These are phyloP conservation scores for Malassezia sympodialis DNA, from an alignment of 1,284 basidiomycete species.

Conservation along the genomic window DNA sequence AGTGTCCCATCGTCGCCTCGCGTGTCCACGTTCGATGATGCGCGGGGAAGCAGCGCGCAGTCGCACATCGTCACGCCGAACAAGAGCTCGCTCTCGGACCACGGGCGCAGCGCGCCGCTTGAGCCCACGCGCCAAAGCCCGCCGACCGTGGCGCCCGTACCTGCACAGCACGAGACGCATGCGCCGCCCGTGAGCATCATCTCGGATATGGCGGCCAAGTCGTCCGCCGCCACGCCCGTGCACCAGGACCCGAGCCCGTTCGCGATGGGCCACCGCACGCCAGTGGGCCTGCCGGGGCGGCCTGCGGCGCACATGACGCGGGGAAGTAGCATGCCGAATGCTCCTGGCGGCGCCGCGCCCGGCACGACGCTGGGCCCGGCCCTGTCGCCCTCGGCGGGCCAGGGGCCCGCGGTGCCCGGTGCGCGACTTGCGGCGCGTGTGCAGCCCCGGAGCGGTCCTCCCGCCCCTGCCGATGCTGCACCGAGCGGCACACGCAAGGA, in stretches of 20 bases:
- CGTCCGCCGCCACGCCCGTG: conserved; percentile 18
- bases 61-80: not conserved
- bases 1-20: conserved; percentile 26
- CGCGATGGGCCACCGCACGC: conserved; percentile 39
- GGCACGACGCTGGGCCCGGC: not conserved
- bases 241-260: conserved; percentile 35
- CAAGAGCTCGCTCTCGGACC: conserved; percentile 13
- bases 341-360: no score
- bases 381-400: not conserved
- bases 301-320: conserved; percentile 3
- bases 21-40: conserved; percentile 17
- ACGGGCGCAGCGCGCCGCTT: not conserved
- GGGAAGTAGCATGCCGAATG: not conserved
- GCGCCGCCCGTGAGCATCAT: conserved; percentile 41
- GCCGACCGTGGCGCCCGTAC: conserved; percentile 9
- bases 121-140: conserved; percentile 1
- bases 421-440: not conserved
- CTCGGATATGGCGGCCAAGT: conserved; percentile 42
- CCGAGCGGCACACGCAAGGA: no score
- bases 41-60: conserved; percentile 16
- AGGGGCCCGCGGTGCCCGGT: no score
- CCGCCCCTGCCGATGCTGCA: not conserved
- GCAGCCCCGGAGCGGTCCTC: not conserved
- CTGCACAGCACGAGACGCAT: conserved; percentile 13
- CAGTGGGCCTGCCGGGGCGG: conserved; percentile 18